A percentile compares a stretch with the other conserved stretches of the same genome.
Evolutionary conservation across 2,329 filamentous ascomycete genomes (phyloP).

Genomic region (Pseudopyrenochaeta lycopersici): DNA sequence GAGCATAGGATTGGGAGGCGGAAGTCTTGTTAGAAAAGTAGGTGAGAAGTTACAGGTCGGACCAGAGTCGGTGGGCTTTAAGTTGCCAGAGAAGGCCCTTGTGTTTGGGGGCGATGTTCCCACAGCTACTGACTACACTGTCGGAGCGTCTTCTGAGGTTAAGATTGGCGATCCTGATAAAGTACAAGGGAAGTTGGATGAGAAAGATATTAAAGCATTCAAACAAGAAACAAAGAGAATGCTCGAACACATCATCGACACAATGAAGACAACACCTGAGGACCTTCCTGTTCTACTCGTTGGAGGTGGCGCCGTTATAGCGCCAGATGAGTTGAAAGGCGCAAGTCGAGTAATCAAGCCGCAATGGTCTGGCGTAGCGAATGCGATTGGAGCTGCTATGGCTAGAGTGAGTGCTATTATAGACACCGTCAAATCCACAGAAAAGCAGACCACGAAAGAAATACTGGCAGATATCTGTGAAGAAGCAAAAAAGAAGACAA

Average conservation of each 20-base stretch:
- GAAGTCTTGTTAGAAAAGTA: slow-evolving; percentile 61
- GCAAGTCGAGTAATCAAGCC: slow-evolving; percentile 67
- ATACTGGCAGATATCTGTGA: slow-evolving; percentile 48
- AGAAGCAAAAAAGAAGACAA: slow-evolving; percentile 50
- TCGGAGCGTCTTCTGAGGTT: slow-evolving; percentile 47
- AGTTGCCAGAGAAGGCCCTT: slow-evolving; percentile 62
- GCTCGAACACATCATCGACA: slow-evolving; percentile 66
- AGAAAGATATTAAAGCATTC: slow-evolving; percentile 51
- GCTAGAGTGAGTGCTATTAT: slow-evolving; percentile 63
- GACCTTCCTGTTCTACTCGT: slow-evolving; percentile 69
- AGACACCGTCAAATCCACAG: slow-evolving; percentile 51
- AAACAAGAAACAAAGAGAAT: slow-evolving; percentile 57
- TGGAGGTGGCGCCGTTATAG: slow-evolving; percentile 69
- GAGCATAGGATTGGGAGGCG: slow-evolving; percentile 67
- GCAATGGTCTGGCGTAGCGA: slow-evolving; percentile 67
- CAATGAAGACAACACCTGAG: slow-evolving; percentile 70
- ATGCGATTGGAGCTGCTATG: slow-evolving; percentile 71
- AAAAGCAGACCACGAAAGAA: slow-evolving; percentile 44
- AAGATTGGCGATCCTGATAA: slow-evolving; percentile 55
- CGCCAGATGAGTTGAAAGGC: slow-evolving; percentile 63
- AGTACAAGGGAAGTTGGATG: slow-evolving; percentile 46
- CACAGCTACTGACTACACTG: slow-evolving; percentile 67
- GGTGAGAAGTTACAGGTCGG: slow-evolving; percentile 59
- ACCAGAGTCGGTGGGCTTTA: slow-evolving; percentile 70
- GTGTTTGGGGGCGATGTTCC: slow-evolving; percentile 66